Conservation (phyloP, 164 flowering plant genomes). For the Cinnamomum chago region DNA sequence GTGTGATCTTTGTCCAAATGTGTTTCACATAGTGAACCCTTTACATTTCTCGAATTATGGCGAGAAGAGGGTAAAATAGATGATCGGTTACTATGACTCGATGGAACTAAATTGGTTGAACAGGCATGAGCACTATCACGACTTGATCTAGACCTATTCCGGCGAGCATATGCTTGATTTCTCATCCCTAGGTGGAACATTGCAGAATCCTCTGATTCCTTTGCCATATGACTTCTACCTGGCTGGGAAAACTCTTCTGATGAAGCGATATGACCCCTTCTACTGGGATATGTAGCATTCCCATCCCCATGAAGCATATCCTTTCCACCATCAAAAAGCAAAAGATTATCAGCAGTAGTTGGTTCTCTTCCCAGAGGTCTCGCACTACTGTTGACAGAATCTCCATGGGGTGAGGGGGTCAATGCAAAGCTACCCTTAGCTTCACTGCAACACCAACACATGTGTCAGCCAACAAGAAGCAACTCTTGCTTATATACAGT, state of each 20-base stretch:
- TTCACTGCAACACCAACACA: conserved; percentile 51
- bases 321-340: conserved; percentile 75
- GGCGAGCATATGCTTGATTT: conserved; percentile 68
- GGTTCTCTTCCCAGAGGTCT: conserved; percentile 61
- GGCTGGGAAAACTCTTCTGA: conserved; percentile 61
- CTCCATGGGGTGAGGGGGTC: conserved; percentile 88
- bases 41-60: conserved; percentile 45
- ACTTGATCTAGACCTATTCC: conserved; percentile 68
- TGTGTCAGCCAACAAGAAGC: conserved; percentile 4
- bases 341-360: conserved; percentile 83
- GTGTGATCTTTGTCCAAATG: conserved; percentile 34
- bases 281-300: conserved; percentile 33
- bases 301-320: conserved; percentile 45
- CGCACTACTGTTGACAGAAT: conserved; percentile 89
- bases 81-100: conserved; percentile 47
- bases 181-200: conserved; percentile 42
- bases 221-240: conserved; percentile 48
- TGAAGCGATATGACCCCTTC: conserved; percentile 38
- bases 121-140: conserved; percentile 42
- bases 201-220: conserved; percentile 68
- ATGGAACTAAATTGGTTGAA: conserved; percentile 41
- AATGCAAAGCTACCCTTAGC: conserved; percentile 85
- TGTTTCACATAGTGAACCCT: conserved; percentile 36
- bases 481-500: neutral
- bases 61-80: conserved; percentile 31